A percentile compares a stretch with the other conserved stretches of the same genome.
phyloP scores from a whole-genome alignment of 139 green algal species.

The Chlorokybus atmophyticus region DNA sequence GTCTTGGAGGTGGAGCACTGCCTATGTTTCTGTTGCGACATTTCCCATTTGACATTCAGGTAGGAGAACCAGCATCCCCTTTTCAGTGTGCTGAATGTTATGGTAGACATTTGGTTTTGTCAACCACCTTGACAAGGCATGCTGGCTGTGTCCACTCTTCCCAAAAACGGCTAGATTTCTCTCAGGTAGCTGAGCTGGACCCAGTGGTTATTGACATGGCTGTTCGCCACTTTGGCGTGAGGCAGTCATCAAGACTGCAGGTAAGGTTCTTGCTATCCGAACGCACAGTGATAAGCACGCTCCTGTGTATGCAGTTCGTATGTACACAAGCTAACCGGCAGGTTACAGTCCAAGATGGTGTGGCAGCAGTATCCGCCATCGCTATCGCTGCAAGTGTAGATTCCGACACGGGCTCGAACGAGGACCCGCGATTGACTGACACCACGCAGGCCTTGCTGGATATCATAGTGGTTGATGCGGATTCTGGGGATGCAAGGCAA shows the following conservation, averaged over 20 bases:
- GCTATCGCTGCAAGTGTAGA: background rate
- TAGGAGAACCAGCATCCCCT: background rate
- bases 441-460: slow-evolving; percentile 9
- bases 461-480: slow-evolving; percentile 35
- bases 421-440: background rate
- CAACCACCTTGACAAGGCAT: background rate
- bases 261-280: background rate
- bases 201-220: slow-evolving; percentile 34
- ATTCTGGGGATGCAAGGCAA: slow-evolving; percentile 21
- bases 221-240: slow-evolving; percentile 38
- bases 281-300: background rate
- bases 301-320: background rate
- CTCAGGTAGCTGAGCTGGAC: slow-evolving; percentile 41
- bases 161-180: background rate
- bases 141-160: background rate
- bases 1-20: slow-evolving; percentile 40
- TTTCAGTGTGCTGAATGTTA: background rate
- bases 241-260: slow-evolving; percentile 7
- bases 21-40: slow-evolving; percentile 34
- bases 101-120: background rate
- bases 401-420: background rate
- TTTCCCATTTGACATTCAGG: slow-evolving; percentile 18
- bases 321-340: background rate
- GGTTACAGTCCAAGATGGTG: slow-evolving; percentile 11
- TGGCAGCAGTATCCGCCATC: slow-evolving; percentile 8